phyloP scores from a whole-genome alignment of 78 protist genomes.

The Planoprotostelium fungivorum region DNA sequence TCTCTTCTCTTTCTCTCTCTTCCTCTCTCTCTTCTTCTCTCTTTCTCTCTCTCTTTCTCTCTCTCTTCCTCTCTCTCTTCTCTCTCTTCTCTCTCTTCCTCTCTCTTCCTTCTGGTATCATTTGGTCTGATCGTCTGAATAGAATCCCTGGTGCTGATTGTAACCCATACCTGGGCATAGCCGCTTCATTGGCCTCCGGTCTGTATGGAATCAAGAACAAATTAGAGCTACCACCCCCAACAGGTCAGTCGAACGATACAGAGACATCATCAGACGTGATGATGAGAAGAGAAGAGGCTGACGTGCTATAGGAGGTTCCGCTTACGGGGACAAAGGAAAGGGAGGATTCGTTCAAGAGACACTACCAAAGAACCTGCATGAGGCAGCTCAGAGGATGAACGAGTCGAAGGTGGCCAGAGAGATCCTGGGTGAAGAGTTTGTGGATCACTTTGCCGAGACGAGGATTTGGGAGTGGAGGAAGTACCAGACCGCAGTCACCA shows the following conservation, averaged over 20 bases:
- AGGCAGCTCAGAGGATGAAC: conserved; percentile 22
- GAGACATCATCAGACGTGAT: too few species aligned
- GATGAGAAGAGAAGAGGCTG: too few species aligned
- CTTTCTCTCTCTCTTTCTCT: too few species aligned
- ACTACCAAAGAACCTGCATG: conserved; percentile 38
- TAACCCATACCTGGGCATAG: conserved; percentile 52
- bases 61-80: too few species aligned
- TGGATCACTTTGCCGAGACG: conserved; percentile 54
- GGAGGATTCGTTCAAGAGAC: conserved; percentile 11
- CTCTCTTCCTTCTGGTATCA: too few species aligned
- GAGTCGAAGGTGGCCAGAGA: conserved; percentile 43
- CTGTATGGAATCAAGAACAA: conserved; percentile 50
- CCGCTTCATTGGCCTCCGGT: conserved; percentile 63
- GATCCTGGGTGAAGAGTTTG: conserved; percentile 50
- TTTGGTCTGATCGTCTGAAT: neutral
- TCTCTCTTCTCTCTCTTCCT: too few species aligned
- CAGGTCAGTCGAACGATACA: neutral
- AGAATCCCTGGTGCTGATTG: conserved; percentile 54
- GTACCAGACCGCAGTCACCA: conserved; percentile 45
- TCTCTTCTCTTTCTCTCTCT: too few species aligned
- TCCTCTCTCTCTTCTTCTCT: too few species aligned
- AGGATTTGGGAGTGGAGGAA: conserved; percentile 54
- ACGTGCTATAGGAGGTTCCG: conserved; percentile 16
- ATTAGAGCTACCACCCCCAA: conserved; percentile 7
- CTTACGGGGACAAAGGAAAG: conserved; percentile 24